Evolutionary conservation across 75 land plant species (phyloP), one percentile per base, ranked within the genome.

Genomic region (Cupressus sempervirens): DNA sequence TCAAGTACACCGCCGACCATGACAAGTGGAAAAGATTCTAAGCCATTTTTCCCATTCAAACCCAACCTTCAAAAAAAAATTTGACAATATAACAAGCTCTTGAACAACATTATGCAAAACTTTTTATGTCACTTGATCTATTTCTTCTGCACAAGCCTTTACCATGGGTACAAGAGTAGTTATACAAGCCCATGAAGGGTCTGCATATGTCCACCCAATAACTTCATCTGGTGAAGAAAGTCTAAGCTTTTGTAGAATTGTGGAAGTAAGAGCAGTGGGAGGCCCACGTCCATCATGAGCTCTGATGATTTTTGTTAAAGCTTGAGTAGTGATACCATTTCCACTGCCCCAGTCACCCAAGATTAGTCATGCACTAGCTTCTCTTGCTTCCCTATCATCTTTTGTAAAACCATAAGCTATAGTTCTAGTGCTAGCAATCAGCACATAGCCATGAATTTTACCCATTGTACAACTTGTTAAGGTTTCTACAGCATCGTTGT

Each of bases 291-390:
- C 99, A 90, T 97, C 99, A 90, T 94, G 86, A 80, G 96, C 95
- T 87, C 90, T 89, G 81, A 95, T 79, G 0, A 97, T 89, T 65
- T 96, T 96, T 65, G 96, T 93, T 76, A 97, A 88, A 85, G 96
- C 99, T 85, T 92, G 98, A 80, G 98, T 93, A 68, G 96, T 92
- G 67, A 97, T 97, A 76, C 93, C 96, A 90, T 93, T 94, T 29
- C 99, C 99, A 94, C 99, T 97, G 91, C 86, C 99, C 91, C 95
- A 93, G 82, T 97, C 99, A 84, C 99, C 99, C 82, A 97, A 89
- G 35, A 93, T 32, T 62, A 96, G 96, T 68, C 99, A 96, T 68
- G 92, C 95, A 85, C 98, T 98, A 82, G 94, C 94, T 76, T 96
- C 96, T 30, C 98, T 75, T 65, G 96, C 96, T 88, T 93, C 89